Conservation (phyloP, 106 monocot genomes). For the Dioscorea zingiberensis region DNA sequence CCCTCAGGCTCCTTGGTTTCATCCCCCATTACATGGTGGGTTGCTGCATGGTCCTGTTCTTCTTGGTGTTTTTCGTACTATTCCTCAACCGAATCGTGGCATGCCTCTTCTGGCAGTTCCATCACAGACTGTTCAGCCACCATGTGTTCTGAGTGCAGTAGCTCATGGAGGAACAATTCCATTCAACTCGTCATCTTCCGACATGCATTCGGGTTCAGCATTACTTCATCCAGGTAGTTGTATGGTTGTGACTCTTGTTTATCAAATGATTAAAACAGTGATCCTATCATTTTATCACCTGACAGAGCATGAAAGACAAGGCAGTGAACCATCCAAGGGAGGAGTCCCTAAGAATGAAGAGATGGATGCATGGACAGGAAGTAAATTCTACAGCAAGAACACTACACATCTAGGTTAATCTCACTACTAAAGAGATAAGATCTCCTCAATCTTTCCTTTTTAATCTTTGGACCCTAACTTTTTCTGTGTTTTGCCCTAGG, state of each 20-base stretch:
- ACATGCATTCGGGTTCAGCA: constrained; percentile 15
- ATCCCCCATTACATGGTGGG: constrained; percentile 35
- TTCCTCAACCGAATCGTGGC: constrained; percentile 25
- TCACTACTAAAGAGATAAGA: no score
- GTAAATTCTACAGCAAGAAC: no score
- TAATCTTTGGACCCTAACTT: no score
- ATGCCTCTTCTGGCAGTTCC: constrained; percentile 24
- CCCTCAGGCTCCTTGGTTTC: constrained; percentile 57
- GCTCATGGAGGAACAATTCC: constrained; percentile 9
- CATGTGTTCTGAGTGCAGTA: constrained; percentile 32
- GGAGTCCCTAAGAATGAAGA: constrained; percentile 18
- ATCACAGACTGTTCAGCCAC: constrained; percentile 32
- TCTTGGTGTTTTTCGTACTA: constrained; percentile 27
- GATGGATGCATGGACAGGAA: constrained; percentile 65
- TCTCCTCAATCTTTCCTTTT: no score
- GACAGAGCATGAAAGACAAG: constrained; percentile 38
- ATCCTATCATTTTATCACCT: not conserved
- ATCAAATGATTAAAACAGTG: not conserved
- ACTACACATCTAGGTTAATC: no score
- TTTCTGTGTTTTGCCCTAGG: no score
- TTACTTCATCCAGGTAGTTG: constrained; percentile 26
- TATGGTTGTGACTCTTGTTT: constrained; percentile 9
- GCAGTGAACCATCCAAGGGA: constrained; percentile 19
- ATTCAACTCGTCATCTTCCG: constrained; percentile 10
- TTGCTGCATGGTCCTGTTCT: constrained; percentile 44